These are phyloP conservation scores for Venturia oleaginea DNA, from an alignment of 2,329 filamentous ascomycete species.

Conservation along the genomic window DNA sequence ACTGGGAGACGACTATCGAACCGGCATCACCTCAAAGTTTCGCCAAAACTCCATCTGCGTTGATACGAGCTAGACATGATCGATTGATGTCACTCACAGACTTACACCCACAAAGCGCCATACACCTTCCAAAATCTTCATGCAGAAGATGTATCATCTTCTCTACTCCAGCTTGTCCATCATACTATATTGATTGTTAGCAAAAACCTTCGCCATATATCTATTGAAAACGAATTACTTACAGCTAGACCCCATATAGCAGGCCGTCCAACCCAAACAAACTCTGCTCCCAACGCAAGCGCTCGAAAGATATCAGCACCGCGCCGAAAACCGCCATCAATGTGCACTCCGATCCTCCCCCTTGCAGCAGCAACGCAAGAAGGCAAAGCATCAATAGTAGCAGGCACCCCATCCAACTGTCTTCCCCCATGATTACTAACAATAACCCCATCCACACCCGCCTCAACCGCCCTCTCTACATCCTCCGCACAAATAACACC, in stretches of 20 bases:
- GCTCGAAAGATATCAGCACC: constrained; percentile 30
- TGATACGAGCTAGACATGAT: constrained; percentile 3
- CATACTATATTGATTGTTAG: constrained; percentile 12
- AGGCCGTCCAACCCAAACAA: constrained; percentile 27
- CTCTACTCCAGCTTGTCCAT: constrained; percentile 27
- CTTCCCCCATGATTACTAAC: constrained; percentile 31
- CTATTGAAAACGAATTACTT: not conserved
- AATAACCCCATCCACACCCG: constrained; percentile 28
- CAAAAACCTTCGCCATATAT: not conserved
- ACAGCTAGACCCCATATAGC: constrained; percentile 30
- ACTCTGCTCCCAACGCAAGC: constrained; percentile 28
- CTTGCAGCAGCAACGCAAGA: constrained; percentile 26
- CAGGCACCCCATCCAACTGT: constrained; percentile 28
- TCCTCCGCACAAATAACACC: constrained; percentile 30
- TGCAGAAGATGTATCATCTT: constrained; percentile 28
- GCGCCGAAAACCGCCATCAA: constrained; percentile 29
- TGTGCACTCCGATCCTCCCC: constrained; percentile 26
- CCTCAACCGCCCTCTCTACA: constrained; percentile 26
- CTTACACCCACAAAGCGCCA: constrained; percentile 5
- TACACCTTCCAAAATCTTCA: constrained; percentile 19
- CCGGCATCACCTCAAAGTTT: not conserved
- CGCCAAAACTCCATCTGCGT: constrained; percentile 6
- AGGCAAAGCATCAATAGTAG: constrained; percentile 26
- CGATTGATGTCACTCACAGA: not conserved
- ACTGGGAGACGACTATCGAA: not conserved